Base-by-base conservation (phyloP, 202 grass and related monocot genomes). In the Eragrostis tef region DNA sequence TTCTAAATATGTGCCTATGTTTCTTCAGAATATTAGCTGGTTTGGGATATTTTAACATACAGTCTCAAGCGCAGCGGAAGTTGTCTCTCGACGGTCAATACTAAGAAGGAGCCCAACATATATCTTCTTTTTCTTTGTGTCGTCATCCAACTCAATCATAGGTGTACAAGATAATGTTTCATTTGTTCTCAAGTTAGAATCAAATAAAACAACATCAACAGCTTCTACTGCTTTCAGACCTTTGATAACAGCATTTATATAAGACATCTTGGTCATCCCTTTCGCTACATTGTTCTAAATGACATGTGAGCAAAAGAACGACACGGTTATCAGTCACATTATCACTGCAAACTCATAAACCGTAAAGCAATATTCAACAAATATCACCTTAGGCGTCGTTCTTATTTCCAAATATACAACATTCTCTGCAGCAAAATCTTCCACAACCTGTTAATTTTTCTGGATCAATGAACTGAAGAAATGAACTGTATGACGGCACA, bases 341-440 rank as follows among this genome's bases (percentile, higher is more conserved):
- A 50, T n/a, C 47, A 42, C 8, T 16, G 0, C 31, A 25, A 3
- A 41, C 22, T 8, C 24, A 11, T 27, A n/a, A 73, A 62, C 41
- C 27, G 6, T 66, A 46, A 51, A 78, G 11, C 2, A 68, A 51
- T 16, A 53, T 20, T 60, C 7, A 76, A 69, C 22, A 56, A 85
- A 73, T 11, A 73, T 24, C 79, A 98, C 95, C 90, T 98, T 98
- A 67, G 95, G 95, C 46, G 95, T 94, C 31, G 95, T 98, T 87
- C 95, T 93, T 78, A 98, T 84, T 86, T 98, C 95, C 71, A 98
- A 70, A 91, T 98, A 94, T 49, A 94, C 80, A 75, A 92, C 92
- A 89, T 98, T 98, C 79, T 98, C 95, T 17, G 88, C 88, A 69
- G 95, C 90, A 83, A 98, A 98, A 90, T 98, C 95, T 88, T 93